Conservation (phyloP, 192 early-diverging fungal genomes). For the Chytriomyces hyalinus region DNA sequence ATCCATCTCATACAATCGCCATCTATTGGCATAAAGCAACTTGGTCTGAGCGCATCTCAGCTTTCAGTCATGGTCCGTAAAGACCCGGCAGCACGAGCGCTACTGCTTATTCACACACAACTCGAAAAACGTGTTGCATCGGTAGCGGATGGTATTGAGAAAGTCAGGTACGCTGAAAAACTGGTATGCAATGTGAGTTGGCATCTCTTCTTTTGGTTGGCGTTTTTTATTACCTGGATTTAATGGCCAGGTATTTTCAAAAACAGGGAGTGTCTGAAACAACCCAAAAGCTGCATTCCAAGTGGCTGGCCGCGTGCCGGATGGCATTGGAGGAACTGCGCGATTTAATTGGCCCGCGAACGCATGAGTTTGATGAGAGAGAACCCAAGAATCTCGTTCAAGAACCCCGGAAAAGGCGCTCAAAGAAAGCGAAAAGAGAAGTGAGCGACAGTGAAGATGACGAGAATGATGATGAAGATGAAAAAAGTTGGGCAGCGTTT, state of each 20-base stretch:
- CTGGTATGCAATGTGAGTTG: neutral
- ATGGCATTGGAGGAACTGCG: neutral
- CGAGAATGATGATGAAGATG: neutral
- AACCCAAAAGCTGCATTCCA: neutral
- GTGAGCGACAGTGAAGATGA: neutral
- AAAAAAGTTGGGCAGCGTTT: neutral
- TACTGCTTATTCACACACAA: neutral
- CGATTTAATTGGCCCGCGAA: neutral
- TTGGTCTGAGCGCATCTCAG: neutral
- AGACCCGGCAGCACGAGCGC: neutral
- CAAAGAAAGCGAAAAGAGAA: neutral
- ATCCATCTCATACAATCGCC: too few relatives aligned
- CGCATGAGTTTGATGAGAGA: neutral
- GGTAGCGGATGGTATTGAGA: neutral
- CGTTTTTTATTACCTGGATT: neutral
- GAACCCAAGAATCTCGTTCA: neutral
- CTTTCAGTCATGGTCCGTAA: neutral
- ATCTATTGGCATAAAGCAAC: conserved; percentile 24
- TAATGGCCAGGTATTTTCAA: neutral
- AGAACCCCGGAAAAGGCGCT: neutral
- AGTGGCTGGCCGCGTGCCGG: neutral
- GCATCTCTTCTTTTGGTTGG: neutral
- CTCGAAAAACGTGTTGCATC: neutral
- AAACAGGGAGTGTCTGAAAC: neutral
- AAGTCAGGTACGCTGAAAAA: neutral